Conservation (phyloP, 768 basidiomycete genomes). For the Psilocybe tampanensis region DNA sequence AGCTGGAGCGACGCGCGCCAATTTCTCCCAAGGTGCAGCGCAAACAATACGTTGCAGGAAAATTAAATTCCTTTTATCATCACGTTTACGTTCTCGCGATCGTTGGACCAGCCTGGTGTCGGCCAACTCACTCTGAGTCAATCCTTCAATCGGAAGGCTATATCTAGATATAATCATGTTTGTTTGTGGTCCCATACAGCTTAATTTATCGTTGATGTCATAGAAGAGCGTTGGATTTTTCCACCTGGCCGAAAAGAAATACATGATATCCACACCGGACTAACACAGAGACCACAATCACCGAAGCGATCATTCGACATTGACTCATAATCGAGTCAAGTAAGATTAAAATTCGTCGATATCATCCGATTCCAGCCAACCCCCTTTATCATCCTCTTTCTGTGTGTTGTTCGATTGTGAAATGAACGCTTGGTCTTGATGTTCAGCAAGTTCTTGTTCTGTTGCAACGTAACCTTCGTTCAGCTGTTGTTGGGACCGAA, state of each 20-base stretch:
- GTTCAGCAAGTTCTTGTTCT: conserved; percentile 24
- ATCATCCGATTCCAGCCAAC: conserved; percentile 62
- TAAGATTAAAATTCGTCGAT: conserved; percentile 49
- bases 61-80: not conserved
- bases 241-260: not conserved
- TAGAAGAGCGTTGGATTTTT: not conserved
- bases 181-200: not conserved
- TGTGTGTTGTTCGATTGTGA: not conserved
- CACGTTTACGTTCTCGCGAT: not conserved
- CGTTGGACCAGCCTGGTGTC: too few relatives aligned
- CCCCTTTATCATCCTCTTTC: conserved; percentile 26
- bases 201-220: not conserved
- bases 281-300: conserved; percentile 9
- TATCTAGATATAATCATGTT: not conserved
- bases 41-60: conserved; percentile 15
- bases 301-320: conserved; percentile 2
- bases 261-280: conserved; percentile 2
- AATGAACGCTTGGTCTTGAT: conserved; percentile 3
- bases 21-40: conserved; percentile 19
- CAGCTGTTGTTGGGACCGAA: conserved; percentile 32
- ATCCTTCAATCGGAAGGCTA: not conserved
- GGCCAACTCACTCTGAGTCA: too few relatives aligned
- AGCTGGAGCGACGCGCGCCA: conserved; percentile 17
- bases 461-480: conserved; percentile 34
- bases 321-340: not conserved